phyloP scores from a whole-genome alignment of 2,329 filamentous ascomycete species.

The Sphaerulina musiva region DNA sequence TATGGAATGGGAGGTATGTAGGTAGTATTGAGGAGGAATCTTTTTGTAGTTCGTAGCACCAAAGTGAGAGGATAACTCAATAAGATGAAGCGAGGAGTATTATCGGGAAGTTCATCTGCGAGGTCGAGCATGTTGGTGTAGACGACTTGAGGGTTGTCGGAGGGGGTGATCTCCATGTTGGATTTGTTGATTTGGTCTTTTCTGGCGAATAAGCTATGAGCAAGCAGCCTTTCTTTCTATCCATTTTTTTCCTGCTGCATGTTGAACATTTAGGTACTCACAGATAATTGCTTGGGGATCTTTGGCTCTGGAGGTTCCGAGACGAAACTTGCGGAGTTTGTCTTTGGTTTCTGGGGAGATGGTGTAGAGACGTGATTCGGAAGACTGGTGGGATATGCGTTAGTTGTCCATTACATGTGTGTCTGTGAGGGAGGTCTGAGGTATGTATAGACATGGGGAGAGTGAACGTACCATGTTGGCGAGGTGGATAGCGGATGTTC shows the following conservation, averaged over 20 bases:
- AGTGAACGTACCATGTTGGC: not conserved
- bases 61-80: conserved; percentile 65
- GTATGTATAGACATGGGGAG: not conserved
- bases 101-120: conserved; percentile 83
- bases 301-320: conserved; percentile 80
- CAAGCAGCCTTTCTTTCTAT: too few relatives aligned
- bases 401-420: not conserved
- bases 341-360: conserved; percentile 88
- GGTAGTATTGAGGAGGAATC: too few relatives aligned
- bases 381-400: conserved; percentile 43
- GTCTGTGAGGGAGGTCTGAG: not conserved
- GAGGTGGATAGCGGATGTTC: not conserved
- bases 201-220: conserved; percentile 13
- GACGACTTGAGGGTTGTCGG: conserved; percentile 59
- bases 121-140: conserved; percentile 78
- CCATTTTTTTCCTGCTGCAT: too few relatives aligned
- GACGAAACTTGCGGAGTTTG: conserved; percentile 86
- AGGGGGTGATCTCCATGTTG: conserved; percentile 78
- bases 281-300: conserved; percentile 89
- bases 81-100: conserved; percentile 81
- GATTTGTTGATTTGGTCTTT: conserved; percentile 85
- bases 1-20: too few relatives aligned
- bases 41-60: too few relatives aligned
- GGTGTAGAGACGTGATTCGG: conserved; percentile 83
- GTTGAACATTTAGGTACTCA: conserved; percentile 46